Conservation (phyloP, 2,329 filamentous ascomycete genomes). For the Penicillium polonicum region DNA sequence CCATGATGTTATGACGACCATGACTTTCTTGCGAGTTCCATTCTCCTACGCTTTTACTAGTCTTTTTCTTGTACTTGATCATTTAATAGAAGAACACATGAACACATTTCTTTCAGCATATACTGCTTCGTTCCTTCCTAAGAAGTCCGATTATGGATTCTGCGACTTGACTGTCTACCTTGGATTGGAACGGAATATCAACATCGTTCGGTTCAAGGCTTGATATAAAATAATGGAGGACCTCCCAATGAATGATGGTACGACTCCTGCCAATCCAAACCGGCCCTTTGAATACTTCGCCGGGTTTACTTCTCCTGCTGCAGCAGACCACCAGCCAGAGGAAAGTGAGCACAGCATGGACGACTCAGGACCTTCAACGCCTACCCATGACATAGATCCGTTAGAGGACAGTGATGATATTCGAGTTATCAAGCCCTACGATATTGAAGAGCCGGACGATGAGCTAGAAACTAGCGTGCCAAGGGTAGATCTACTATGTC, state of each 20-base stretch:
- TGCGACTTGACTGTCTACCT: not conserved
- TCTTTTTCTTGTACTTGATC: not conserved
- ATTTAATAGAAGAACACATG: not conserved
- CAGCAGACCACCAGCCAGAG: constrained; percentile 1
- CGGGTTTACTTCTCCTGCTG: not conserved
- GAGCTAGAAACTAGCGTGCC: constrained; percentile 14
- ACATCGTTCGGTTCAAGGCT: not conserved
- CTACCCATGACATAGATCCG: not conserved
- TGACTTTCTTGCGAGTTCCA: not conserved
- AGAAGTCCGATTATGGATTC: not conserved
- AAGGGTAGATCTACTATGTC: constrained; percentile 16
- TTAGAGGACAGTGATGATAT: constrained; percentile 20
- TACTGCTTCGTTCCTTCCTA: not conserved
- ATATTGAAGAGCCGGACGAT: constrained; percentile 39
- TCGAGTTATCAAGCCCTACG: constrained; percentile 41
- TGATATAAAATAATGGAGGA: not conserved
- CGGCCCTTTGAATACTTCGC: not conserved
- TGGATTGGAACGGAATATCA: not conserved
- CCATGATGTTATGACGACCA: constrained; percentile 10
- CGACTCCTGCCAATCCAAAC: not conserved
- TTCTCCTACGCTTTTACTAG: not conserved
- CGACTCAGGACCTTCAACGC: constrained; percentile 14
- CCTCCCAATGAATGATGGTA: constrained; percentile 6
- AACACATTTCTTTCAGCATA: not conserved
- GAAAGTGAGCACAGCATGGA: constrained; percentile 15